A percentile compares a stretch with the other conserved stretches of the same genome.
Evolutionary conservation across 805 yeast species (phyloP).

Genomic region (Teunomyces panamensis): DNA sequence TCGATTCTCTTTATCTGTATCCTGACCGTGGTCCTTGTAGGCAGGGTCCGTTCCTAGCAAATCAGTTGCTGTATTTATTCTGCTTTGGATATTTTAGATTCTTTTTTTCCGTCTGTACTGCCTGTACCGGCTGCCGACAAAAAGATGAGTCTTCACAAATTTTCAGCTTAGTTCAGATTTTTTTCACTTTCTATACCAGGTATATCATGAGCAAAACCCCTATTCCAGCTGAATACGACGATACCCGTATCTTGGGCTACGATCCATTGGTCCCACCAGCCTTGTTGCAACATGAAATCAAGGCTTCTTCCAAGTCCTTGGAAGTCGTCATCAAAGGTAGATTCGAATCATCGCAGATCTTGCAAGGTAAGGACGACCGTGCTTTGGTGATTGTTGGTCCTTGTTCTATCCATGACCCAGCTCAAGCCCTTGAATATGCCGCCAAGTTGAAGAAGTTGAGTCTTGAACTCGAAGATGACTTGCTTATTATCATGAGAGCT

Average conservation of each 20-base stretch:
- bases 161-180: neutral
- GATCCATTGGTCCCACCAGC: slow-evolving; percentile 95
- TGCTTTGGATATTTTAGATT: neutral
- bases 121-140: neutral
- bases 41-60: no score
- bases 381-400: slow-evolving; percentile 91
- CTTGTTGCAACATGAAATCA: slow-evolving; percentile 79
- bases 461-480: slow-evolving; percentile 69
- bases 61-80: no score
- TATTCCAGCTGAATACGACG: slow-evolving; percentile 64
- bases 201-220: slow-evolving; percentile 8
- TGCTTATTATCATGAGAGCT: slow-evolving; percentile 92
- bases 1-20: no score
- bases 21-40: no score
- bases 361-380: slow-evolving; percentile 77
- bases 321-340: slow-evolving; percentile 75
- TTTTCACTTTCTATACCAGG: neutral
- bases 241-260: slow-evolving; percentile 81
- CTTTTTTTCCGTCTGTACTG: neutral
- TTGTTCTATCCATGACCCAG: slow-evolving; percentile 92
- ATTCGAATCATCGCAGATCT: slow-evolving; percentile 69
- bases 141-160: neutral
- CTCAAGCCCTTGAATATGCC: slow-evolving; percentile 87
- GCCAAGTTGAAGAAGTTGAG: slow-evolving; percentile 60
- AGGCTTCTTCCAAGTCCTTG: slow-evolving; percentile 53